Conservation (phyloP, 371 early-diverging fungal genomes). For the Apophysomyces trapeziformis region DNA sequence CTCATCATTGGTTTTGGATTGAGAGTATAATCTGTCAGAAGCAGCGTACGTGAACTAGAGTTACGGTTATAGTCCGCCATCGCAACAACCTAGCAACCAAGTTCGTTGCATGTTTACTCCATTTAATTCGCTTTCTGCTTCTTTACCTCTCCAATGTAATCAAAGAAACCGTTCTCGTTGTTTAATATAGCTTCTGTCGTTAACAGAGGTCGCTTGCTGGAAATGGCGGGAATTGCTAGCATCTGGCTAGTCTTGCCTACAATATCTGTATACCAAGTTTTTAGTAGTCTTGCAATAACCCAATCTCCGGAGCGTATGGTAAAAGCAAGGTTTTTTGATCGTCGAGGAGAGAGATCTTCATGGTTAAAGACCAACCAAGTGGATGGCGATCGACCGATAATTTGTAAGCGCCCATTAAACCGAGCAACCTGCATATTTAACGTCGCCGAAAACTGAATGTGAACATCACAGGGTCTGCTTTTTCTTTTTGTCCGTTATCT, state of each 20-base stretch:
- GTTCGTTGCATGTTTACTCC: neutral
- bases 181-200: neutral
- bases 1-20: conserved; percentile 17
- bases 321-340: conserved; percentile 3
- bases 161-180: neutral
- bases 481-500: neutral
- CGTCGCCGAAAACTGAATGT: neutral
- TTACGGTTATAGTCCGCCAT: neutral
- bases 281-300: neutral
- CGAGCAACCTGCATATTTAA: neutral
- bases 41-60: neutral
- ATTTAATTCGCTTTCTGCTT: neutral
- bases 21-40: conserved; percentile 33
- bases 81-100: neutral
- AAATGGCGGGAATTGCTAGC: too few species aligned
- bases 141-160: conserved; percentile 3
- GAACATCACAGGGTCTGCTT: too few species aligned
- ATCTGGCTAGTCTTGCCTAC: neutral
- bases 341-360: neutral
- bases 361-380: conserved; percentile 1
- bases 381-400: neutral
- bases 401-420: neutral
- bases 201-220: neutral
- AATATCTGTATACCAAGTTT: neutral
- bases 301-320: neutral